Percentiles rank a stretch among this genome's conserved stretches.
phyloP scores from a whole-genome alignment of 495 filamentous ascomycete genomes.

The Xanthoparmelia taractica region DNA sequence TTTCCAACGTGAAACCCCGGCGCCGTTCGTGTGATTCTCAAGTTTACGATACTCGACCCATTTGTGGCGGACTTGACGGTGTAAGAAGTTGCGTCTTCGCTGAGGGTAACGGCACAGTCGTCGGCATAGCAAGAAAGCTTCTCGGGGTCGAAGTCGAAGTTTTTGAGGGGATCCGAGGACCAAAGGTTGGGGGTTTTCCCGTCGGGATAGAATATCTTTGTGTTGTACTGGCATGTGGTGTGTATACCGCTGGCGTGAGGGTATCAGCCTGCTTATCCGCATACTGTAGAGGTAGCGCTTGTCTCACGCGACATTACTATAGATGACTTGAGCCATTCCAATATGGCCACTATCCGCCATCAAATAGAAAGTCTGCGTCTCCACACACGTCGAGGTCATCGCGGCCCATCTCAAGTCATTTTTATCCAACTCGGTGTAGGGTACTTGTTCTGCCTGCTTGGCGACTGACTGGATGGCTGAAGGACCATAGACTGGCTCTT shows the following conservation, averaged over 20 bases:
- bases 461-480: constrained; percentile 79
- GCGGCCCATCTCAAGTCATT: constrained; percentile 75
- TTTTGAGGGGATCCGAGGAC: constrained; percentile 66
- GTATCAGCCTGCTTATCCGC: not conserved
- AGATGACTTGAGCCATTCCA: constrained; percentile 83
- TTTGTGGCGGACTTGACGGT: constrained; percentile 79
- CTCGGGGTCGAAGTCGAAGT: constrained; percentile 76
- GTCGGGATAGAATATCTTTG: constrained; percentile 77
- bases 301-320: constrained; percentile 92
- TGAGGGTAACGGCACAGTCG: constrained; percentile 71
- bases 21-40: constrained; percentile 64
- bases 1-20: constrained; percentile 84
- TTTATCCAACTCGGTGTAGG: constrained; percentile 71
- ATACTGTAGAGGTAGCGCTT: constrained; percentile 1
- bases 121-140: constrained; percentile 77
- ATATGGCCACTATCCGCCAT: constrained; percentile 68
- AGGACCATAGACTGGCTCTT: constrained; percentile 94
- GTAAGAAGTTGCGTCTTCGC: constrained; percentile 73
- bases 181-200: constrained; percentile 62
- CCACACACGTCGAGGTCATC: constrained; percentile 78
- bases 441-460: constrained; percentile 65
- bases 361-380: constrained; percentile 95
- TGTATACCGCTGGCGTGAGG: constrained; percentile 62
- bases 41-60: constrained; percentile 66
- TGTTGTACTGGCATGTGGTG: constrained; percentile 84